Evolutionary conservation across 106 monocot species (phyloP), one percentile per base, ranked within the genome.

Genomic region (Triglochin maritima): DNA sequence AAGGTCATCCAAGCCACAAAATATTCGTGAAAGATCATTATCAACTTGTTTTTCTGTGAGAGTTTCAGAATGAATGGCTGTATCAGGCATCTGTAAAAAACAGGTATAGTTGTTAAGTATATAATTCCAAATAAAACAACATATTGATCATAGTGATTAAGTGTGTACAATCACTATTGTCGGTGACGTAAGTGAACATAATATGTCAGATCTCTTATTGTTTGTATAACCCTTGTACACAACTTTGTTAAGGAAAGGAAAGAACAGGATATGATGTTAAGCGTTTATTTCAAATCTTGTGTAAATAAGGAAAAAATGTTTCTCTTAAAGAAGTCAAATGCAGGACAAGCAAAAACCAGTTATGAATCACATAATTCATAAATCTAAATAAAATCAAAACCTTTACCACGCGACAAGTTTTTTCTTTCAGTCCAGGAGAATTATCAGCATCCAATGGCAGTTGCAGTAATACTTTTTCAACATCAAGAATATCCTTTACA

Each of bases 351-450:
- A 43, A 60, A 56, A 16, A 56, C 62, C 48, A 10, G 12, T 42
- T 44, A 64, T n/a, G 9, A 14, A 7, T 8, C 7, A 44, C 45
- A 7, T 17, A 62, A 44, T 62, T 44, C 43, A 44, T 4, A 53
- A 46, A 49, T 14, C 6, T 64, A 57, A 57, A 46, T 5, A 44
- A 70, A 58, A 59, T 46, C 3, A 59, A 47, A 48, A 47, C 17
- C 44, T 5, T 45, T 72, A 79, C 85, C 85, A 79, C 49, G 11
- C 11, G 46, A 62, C 56, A 46, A 59, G 10, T 54, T 72, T 66
- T 77, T 44, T 49, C 72, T 46, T 3, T 14, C 59, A 55, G 6
- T 57, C 14, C 47, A 29, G 66, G 73, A 56, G 68, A 45, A 69
- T 46, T 44, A 29, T 68, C 64, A 17, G 49, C 56, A 41, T 74